Base-by-base conservation (phyloP, 2,329 filamentous ascomycete genomes). In the Penicillium sp. region DNA sequence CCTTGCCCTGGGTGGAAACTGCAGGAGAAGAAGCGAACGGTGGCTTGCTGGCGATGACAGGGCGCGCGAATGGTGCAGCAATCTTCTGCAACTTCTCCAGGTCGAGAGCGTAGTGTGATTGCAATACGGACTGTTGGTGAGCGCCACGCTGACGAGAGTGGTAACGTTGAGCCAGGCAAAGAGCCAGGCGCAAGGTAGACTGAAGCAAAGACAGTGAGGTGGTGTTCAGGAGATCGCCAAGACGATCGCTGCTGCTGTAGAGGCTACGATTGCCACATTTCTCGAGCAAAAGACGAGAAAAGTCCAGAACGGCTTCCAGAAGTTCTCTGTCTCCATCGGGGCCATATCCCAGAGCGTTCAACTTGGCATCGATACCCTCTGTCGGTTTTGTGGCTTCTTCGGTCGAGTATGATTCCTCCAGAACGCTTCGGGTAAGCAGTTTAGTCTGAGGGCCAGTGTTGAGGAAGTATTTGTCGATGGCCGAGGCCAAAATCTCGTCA, bases 211-310 rank as follows among this genome's bases (percentile, higher is more conserved):
- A 84, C 53, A 93, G 81, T 22, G 89, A 92, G 3, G 90, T 93
- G 42, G 89, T 93, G 73, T 97, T 90, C 55, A 99, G 83, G 39
- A 99, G 82, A 69, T 92, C 88, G 70, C 93, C 94, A 57, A 99
- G 79, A 65, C 95, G 90, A 61, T 88, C 82, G 71, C 93, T 97
- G 78, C 94, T 99, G 56, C 88, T 90, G 72, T 97, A 99, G 65
- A 99, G 87, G 76, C 92, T 97, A 63, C 95, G 83, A 70, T 99
- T 99, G 55, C 93, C 94, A 74, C 94, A 99, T 70, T 96, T 94
- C 71, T 97, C 91, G 48, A 97, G 78, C 29, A 99, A 81, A 72
- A 96, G 83, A 57, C 88, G 85, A 21, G 92, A 96, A 73, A 99
- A 99, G 63, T 84, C 81, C 56, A 99, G 79, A 50, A 97, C 82